Base-by-base conservation (phyloP, 1,139 yeast genomes). In the Kodamaea alishanica region DNA sequence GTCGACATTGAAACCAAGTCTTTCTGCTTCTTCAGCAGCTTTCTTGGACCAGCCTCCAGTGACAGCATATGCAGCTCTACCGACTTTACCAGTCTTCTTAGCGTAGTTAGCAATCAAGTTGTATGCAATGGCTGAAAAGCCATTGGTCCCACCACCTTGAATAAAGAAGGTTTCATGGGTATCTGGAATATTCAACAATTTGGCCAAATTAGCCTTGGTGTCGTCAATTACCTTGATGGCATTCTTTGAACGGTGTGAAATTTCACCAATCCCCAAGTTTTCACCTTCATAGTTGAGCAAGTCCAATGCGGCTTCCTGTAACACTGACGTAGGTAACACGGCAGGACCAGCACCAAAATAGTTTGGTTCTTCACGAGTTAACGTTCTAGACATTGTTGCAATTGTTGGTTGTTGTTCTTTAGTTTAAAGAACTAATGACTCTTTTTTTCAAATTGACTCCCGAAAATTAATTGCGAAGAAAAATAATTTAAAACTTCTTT, bases 271-370 rank as follows among this genome's bases (percentile, higher is more conserved):
- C 34, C 98, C 98, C 45, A 92, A 72, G 30, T 89, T 92, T 30
- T 72, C 67, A 32, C 70, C 73, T 41, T 83, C 70, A 61, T 79
- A 92, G 51, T 80, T 75, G 45, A 92, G 61, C 49, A 92, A 70
- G 59, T 92, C 97, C 29, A 63, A 60, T 1, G 97, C 95, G 1
- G 97, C 96, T 64, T 86, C 84, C 60, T 87, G 84, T 38, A 92
- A 74, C 4, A 89, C 97, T 6, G 66, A 60, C 4, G 92, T 81
- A 24, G 97, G 97, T 37, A 92, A 73, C 41, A 83, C 74, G 2
- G 98, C 98, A 33, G 98, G 98, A 8, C 98, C 98, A 23, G 98
- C 97, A 41, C 97, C 98, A 56, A 88, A 92, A 60, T 92, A 87
- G 58, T 80, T 73, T 39, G 95, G 90, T 54, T 81, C 83, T 60